Evolutionary conservation across 495 filamentous ascomycete genomes (phyloP).

Genomic region (Aspergillus cristatus): DNA sequence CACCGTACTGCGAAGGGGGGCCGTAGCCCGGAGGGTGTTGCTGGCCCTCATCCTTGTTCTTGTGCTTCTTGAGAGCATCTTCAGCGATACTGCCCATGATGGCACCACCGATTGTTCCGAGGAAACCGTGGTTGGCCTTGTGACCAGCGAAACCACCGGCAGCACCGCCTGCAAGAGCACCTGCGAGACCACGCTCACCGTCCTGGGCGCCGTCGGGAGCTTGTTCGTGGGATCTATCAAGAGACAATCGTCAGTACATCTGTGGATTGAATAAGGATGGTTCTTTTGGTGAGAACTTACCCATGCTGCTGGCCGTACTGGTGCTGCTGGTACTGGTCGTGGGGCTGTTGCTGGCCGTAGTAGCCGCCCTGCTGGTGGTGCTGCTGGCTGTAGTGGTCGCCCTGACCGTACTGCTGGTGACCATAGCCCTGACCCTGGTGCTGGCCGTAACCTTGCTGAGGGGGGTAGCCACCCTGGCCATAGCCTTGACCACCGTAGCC

Average conservation of each 20-base stretch:
- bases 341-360: constrained; percentile 12
- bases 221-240: constrained; percentile 10
- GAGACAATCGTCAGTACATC: constrained; percentile 9
- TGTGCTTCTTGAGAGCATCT: constrained; percentile 38
- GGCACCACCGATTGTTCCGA: constrained; percentile 42
- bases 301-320: constrained; percentile 12
- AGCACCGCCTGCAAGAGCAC: constrained; percentile 37
- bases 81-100: constrained; percentile 39
- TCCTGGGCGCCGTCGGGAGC: constrained; percentile 34
- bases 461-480: constrained; percentile 14
- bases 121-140: constrained; percentile 42
- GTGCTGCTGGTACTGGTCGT: constrained; percentile 15
- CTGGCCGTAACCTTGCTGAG: constrained; percentile 25
- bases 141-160: constrained; percentile 39
- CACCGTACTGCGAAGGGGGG: constrained; percentile 9
- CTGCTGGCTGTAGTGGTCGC: constrained; percentile 24
- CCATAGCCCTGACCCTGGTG: constrained; percentile 16
- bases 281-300: constrained; percentile 7
- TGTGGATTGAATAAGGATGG: constrained; percentile 1
- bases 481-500: constrained; percentile 14
- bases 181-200: constrained; percentile 39
- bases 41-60: constrained; percentile 19
- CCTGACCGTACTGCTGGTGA: constrained; percentile 16
- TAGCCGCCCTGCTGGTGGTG: constrained; percentile 18
- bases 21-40: constrained; percentile 14